Percentiles rank a stretch among this genome's conserved stretches.
These are phyloP conservation scores for Crithidia acanthocephali DNA, from an alignment of 208 protist genomes.

Conservation along the genomic window DNA sequence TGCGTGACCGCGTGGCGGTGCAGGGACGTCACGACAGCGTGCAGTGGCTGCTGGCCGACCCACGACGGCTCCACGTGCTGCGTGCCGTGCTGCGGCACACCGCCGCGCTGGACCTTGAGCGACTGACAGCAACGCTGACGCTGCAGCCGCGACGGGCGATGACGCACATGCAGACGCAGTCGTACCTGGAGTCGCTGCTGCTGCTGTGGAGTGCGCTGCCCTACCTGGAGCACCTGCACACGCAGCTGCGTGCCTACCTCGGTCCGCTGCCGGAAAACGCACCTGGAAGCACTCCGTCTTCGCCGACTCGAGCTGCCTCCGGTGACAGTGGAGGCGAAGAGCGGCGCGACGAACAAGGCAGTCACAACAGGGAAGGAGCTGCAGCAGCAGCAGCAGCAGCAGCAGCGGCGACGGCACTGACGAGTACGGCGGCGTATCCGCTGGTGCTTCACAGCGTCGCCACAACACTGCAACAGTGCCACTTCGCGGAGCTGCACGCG, in stretches of 20 bases:
- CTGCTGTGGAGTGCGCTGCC: conserved; percentile 43
- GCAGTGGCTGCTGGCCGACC: conserved; percentile 60
- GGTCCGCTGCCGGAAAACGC: not conserved
- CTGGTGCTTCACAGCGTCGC: conserved; percentile 51
- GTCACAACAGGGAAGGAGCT: not conserved
- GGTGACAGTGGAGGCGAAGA: not conserved
- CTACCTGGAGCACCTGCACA: conserved; percentile 24
- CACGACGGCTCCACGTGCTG: conserved; percentile 33
- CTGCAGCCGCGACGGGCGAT: conserved; percentile 24
- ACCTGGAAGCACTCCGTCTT: not conserved
- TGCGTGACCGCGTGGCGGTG: conserved; percentile 66
- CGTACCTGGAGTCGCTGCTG: conserved; percentile 40
- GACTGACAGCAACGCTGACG: conserved; percentile 38
- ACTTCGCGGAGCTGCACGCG: conserved; percentile 39
- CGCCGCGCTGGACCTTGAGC: conserved; percentile 44
- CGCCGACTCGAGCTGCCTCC: not conserved
- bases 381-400: not conserved
- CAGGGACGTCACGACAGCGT: conserved; percentile 79
- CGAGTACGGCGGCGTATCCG: conserved; percentile 22
- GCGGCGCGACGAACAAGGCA: not conserved
- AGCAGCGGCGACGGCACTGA: not conserved
- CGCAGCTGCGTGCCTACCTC: conserved; percentile 25
- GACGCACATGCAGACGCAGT: conserved; percentile 16
- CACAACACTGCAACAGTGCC: conserved; percentile 46
- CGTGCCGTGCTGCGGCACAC: conserved; percentile 28